A percentile compares a stretch with the other conserved stretches of the same genome.
These are phyloP conservation scores for Globisporangium perplexum DNA, from an alignment of 352 stramenopile species.

Conservation along the genomic window DNA sequence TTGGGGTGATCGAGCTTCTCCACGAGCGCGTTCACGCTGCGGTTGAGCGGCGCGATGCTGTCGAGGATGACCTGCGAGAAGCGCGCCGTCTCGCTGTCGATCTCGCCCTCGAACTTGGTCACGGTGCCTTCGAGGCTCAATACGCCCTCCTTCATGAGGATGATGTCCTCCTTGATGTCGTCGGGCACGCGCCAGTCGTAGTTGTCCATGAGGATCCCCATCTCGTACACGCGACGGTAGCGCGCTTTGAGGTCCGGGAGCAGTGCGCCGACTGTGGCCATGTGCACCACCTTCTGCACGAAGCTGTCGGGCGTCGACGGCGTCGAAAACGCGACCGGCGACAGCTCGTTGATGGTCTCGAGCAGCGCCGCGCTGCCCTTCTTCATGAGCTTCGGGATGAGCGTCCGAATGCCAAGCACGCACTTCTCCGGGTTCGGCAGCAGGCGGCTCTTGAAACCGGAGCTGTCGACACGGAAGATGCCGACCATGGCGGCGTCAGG, in stretches of 20 bases:
- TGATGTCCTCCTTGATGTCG: constrained; percentile 90
- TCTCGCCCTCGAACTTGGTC: constrained; percentile 85
- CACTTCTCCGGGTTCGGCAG: constrained; percentile 88
- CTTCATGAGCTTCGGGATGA: constrained; percentile 92
- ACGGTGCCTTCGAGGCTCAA: constrained; percentile 86
- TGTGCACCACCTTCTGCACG: constrained; percentile 87
- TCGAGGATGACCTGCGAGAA: constrained; percentile 90
- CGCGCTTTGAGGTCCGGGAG: constrained; percentile 61
- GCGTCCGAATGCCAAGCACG: constrained; percentile 68
- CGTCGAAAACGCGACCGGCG: constrained; percentile 73
- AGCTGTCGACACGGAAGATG: constrained; percentile 91
- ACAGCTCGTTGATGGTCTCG: constrained; percentile 78
- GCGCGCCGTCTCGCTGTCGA: constrained; percentile 89
- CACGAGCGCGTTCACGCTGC: constrained; percentile 57
- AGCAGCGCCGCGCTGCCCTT: constrained; percentile 69
- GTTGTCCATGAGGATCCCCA: constrained; percentile 89
- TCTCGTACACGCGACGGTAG: constrained; percentile 80
- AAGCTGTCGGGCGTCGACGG: constrained; percentile 70
- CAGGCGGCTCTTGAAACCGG: constrained; percentile 79
- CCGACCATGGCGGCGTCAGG: constrained; percentile 79
- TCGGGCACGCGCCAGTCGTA: constrained; percentile 90
- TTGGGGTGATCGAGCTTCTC: constrained; percentile 84
- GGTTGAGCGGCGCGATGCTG: constrained; percentile 74
- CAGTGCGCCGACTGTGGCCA: constrained; percentile 59
- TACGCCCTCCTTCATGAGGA: constrained; percentile 93